Evolutionary conservation across 176 grass and related monocot genomes (phyloP), one percentile per base, ranked within the genome.

Genomic region (Stipa capillata): DNA sequence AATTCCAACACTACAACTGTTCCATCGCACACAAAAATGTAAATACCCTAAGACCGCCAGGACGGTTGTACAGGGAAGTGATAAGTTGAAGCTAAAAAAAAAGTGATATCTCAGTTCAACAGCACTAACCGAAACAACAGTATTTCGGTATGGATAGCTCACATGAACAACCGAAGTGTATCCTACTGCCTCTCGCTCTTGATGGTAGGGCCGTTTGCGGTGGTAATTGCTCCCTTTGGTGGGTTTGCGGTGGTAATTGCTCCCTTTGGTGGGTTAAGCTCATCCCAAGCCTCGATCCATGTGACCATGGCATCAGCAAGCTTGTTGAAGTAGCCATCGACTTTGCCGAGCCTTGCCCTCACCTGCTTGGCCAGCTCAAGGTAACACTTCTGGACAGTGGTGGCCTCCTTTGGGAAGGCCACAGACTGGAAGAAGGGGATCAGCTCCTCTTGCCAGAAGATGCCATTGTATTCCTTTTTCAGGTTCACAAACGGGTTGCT

Each of bases 261-360:
- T 3, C 82, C 76, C 36, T 81, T 82, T 3, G 76, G 84, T n/a
- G 87, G 65, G 81, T 89, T 93, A 49, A 93, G 87, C 52, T 89
- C 77, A 24, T 93, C 84, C 91, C 91, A 93, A 9, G 91, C 91
- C 81, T 89, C 84, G 3, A 93, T 93, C 91, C 91, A 90, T 45
- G 87, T 90, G 60, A 93, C 66, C 85, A 93, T 93, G 52, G 91
- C 49, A 32, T 90, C 84, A 5, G 91, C 82, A 44, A 93, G 85
- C 73, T 90, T 90, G 73, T 71, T 85, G 85, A 93, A 93, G 87
- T 93, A 93, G 2, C 76, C 69, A 7, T 93, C 84, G 10, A 93
- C 70, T 70, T 87, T 87, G 8, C 76, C 58, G 10, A 93, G 87
- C 80, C 78, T 93, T 0, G 51, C 80, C 28, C 63, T 89, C n/a